Evolutionary conservation across 345 rosid genomes (phyloP).

Genomic region (Salix exigua): DNA sequence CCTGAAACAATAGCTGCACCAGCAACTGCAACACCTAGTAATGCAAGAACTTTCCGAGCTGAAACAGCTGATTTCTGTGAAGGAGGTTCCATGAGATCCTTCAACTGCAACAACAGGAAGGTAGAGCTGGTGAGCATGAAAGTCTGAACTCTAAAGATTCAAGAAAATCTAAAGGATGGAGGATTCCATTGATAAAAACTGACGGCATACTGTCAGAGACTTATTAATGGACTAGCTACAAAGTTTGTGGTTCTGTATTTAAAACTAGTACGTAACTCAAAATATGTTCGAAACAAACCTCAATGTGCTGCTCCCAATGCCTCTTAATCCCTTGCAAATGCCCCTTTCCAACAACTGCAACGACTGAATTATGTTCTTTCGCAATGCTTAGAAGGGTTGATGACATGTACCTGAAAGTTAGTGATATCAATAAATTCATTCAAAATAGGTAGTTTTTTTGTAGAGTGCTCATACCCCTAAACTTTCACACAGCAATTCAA

Average conservation of each 20-base stretch:
- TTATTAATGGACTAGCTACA: background rate
- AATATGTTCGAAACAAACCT: slow-evolving; percentile 33
- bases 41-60: slow-evolving; percentile 48
- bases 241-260: background rate
- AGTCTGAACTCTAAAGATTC: background rate
- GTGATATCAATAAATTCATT: background rate
- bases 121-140: background rate
- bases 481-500: background rate
- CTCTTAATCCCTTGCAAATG: slow-evolving; percentile 83
- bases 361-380: slow-evolving; percentile 71
- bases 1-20: slow-evolving; percentile 74
- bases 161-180: background rate
- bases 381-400: slow-evolving; percentile 60
- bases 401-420: slow-evolving; percentile 77
- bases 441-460: background rate
- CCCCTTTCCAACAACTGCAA: slow-evolving; percentile 98
- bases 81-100: slow-evolving; percentile 72
- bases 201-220: background rate
- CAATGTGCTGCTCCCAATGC: slow-evolving; percentile 81
- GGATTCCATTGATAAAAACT: background rate
- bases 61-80: slow-evolving; percentile 38
- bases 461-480: background rate
- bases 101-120: slow-evolving; percentile 37
- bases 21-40: slow-evolving; percentile 62
- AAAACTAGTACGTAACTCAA: too few relatives aligned